Percentiles rank a stretch among this genome's conserved stretches.
These are phyloP conservation scores for Austroboletus rostrupii DNA, from an alignment of 1,284 basidiomycete genomes.

Conservation along the genomic window DNA sequence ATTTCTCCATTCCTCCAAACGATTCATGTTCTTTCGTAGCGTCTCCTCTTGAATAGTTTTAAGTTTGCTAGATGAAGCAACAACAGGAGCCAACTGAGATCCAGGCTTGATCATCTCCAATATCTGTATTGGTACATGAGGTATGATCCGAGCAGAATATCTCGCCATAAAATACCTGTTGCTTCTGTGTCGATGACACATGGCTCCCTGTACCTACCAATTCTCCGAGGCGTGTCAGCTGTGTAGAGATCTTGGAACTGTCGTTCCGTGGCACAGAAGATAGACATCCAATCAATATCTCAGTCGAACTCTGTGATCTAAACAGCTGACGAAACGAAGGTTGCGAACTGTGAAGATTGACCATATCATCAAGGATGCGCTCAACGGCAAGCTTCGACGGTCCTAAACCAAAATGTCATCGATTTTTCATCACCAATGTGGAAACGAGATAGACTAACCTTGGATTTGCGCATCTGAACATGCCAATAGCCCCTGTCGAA, in stretches of 20 bases:
- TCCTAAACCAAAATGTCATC: slow-evolving; percentile 15
- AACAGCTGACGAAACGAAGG: slow-evolving; percentile 67
- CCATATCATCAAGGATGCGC: slow-evolving; percentile 58
- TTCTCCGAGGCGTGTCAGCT: slow-evolving; percentile 62
- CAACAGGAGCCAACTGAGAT: not conserved
- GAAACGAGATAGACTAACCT: slow-evolving; percentile 8
- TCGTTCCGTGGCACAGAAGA: slow-evolving; percentile 45
- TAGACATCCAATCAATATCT: slow-evolving; percentile 62
- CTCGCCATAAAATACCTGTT: slow-evolving; percentile 45
- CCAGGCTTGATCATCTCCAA: slow-evolving; percentile 18
- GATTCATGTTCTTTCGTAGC: slow-evolving; percentile 54
- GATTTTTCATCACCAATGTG: not conserved
- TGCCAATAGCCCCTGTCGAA: slow-evolving; percentile 41
- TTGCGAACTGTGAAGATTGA: slow-evolving; percentile 56
- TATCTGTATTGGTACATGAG: slow-evolving; percentile 20
- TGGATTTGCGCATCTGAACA: slow-evolving; percentile 9
- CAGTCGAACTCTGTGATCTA: slow-evolving; percentile 62
- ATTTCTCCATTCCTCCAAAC: slow-evolving; percentile 68
- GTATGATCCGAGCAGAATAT: not conserved
- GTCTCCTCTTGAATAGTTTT: slow-evolving; percentile 42
- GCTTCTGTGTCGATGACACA: slow-evolving; percentile 58
- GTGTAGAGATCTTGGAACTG: slow-evolving; percentile 49
- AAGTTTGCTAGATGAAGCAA: slow-evolving; percentile 16
- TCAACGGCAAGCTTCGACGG: slow-evolving; percentile 18
- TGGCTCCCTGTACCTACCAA: slow-evolving; percentile 60